Conservation (phyloP, 2,329 filamentous ascomycete species). For the Colletotrichum graminicola region DNA sequence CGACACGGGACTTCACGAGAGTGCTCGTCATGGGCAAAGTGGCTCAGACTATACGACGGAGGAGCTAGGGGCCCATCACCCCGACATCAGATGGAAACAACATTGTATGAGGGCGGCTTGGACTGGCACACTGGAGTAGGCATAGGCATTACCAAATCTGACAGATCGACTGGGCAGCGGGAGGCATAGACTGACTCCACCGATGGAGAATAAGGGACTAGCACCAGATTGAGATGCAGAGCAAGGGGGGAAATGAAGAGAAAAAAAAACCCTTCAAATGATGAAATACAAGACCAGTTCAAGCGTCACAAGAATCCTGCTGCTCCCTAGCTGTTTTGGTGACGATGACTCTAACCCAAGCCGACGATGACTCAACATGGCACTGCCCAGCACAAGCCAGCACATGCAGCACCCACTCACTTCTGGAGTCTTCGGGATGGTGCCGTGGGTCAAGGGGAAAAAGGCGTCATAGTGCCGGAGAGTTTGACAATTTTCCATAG, state of each 20-base stretch:
- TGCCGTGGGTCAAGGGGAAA: conserved; percentile 26
- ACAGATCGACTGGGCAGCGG: conserved; percentile 19
- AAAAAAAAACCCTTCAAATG: neutral
- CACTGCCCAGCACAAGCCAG: conserved; percentile 2
- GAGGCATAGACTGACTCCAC: neutral
- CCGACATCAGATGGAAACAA: conserved; percentile 15
- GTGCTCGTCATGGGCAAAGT: conserved; percentile 12
- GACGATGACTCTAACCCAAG: conserved; percentile 23
- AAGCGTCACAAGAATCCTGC: neutral
- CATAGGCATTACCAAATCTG: conserved; percentile 15
- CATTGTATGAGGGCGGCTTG: conserved; percentile 4
- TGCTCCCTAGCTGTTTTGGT: neutral
- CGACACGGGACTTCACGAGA: conserved; percentile 19
- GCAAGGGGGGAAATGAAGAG: no score
- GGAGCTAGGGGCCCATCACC: conserved; percentile 10
- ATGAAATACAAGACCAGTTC: conserved; percentile 13
- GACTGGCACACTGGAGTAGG: conserved; percentile 1
- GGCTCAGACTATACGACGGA: conserved; percentile 1
- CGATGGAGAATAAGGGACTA: neutral
- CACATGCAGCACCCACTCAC: conserved; percentile 22
- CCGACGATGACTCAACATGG: conserved; percentile 18
- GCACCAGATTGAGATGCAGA: conserved; percentile 20
- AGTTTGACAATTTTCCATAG: conserved; percentile 21
- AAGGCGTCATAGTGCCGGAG: conserved; percentile 37
- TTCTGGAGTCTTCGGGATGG: conserved; percentile 29